Evolutionary conservation across 148 eudicot genomes (phyloP).

Genomic region (Dianthus caryophyllus): DNA sequence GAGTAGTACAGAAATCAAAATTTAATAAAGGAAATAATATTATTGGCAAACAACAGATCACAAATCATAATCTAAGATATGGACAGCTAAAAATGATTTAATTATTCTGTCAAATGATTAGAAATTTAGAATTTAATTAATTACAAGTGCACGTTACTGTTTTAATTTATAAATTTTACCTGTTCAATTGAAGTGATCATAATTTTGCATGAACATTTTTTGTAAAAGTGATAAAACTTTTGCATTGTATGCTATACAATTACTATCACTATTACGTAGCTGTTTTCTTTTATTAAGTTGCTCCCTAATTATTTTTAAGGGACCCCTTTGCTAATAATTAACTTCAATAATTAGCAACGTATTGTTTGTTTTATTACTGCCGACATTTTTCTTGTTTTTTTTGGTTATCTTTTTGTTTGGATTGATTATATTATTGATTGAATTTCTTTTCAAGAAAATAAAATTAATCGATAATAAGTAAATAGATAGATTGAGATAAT

Average conservation of each 20-base stretch:
- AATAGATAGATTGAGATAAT: no score
- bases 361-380: slow-evolving; percentile 7
- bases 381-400: slow-evolving; percentile 14
- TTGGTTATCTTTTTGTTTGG: no score
- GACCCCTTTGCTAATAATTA: slow-evolving; percentile 17
- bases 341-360: slow-evolving; percentile 20
- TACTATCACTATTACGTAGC: no score
- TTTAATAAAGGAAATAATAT: background rate
- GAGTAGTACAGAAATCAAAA: background rate
- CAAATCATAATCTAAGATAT: background rate
- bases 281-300: no score
- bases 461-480: no score
- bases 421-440: no score
- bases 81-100: slow-evolving; percentile 11
- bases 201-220: background rate
- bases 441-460: no score
- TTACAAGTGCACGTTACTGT: slow-evolving; percentile 14
- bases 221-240: no score
- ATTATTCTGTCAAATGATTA: slow-evolving; percentile 12
- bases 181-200: background rate
- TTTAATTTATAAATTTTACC: background rate
- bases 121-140: slow-evolving; percentile 15
- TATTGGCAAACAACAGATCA: slow-evolving; percentile 9
- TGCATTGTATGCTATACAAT: no score
- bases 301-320: slow-evolving; percentile 4